Evolutionary conservation across 352 stramenopile genomes (phyloP).

Genomic region (Hyaloperonospora brassicae): DNA sequence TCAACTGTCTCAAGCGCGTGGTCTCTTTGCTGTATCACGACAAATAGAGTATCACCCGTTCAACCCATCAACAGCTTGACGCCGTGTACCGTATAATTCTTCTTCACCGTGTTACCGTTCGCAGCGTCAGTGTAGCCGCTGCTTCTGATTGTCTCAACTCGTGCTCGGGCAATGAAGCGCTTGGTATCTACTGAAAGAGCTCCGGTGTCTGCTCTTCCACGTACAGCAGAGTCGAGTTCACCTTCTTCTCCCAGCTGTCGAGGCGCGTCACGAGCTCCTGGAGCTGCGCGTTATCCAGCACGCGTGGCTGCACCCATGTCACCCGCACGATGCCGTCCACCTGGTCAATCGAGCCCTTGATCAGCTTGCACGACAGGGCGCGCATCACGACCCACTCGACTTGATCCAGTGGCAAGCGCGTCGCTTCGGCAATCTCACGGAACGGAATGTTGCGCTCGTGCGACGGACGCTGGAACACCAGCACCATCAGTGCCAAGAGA

Average conservation of each 20-base stretch:
- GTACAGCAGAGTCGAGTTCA: slow-evolving; percentile 76
- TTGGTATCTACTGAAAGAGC: slow-evolving; percentile 62
- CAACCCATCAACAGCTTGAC: slow-evolving; percentile 1
- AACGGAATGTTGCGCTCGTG: slow-evolving; percentile 92
- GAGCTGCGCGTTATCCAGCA: slow-evolving; percentile 76
- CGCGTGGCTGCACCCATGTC: slow-evolving; percentile 91
- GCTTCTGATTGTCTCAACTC: slow-evolving; percentile 5
- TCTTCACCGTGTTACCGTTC: slow-evolving; percentile 10
- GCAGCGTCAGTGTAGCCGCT: slow-evolving; percentile 9
- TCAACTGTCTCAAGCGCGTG: background rate
- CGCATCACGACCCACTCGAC: slow-evolving; percentile 99
- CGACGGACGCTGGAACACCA: slow-evolving; percentile 93
- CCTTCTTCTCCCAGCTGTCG: slow-evolving; percentile 75
- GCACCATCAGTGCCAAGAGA: slow-evolving; percentile 94
- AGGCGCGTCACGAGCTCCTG: slow-evolving; percentile 64
- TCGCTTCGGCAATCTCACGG: slow-evolving; percentile 88
- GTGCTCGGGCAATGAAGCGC: slow-evolving; percentile 3
- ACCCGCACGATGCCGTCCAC: slow-evolving; percentile 91
- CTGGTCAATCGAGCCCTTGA: slow-evolving; percentile 91
- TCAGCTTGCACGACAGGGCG: slow-evolving; percentile 92
- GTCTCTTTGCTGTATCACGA: slow-evolving; percentile 1
- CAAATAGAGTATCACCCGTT: slow-evolving; percentile 2
- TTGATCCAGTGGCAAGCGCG: slow-evolving; percentile 77
- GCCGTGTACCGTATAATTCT: slow-evolving; percentile 12
- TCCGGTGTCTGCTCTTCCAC: slow-evolving; percentile 83